Evolutionary conservation across 2,329 filamentous ascomycete species (phyloP), one percentile per base, ranked within the genome.

Genomic region (Talaromyces rugulosus): DNA sequence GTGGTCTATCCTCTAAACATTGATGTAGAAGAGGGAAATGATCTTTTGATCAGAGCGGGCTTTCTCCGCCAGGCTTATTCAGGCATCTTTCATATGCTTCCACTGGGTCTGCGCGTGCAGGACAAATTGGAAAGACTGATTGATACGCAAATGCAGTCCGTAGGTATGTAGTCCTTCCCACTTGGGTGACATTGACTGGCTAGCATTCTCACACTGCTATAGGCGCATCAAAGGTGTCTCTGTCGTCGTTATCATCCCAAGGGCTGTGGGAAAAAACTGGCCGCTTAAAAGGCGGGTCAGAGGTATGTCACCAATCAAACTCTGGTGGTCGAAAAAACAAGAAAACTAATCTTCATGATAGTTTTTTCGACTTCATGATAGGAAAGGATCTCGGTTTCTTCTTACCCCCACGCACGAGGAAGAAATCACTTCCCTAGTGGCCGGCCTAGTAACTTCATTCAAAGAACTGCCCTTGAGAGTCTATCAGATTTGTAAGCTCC

Each of bases 371-470:
- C 85, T 98, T 54, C 78, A 83, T 52, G 95, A 98, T 75, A 86
- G 95, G 61, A 95, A 90, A 74, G 85, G 89, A 6, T 80, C 84
- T 0, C 82, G 84, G 4, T 91, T 91, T 64, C 82, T 99, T 33
- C 83, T 99, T 4, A 89, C 92, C 1, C 95, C 95, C 0, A 99
- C 95, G 0, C 95, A 99, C 65, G 95, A 99, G 72, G 95, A 99
- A 74, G 95, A 99, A 72, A 95, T 99, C 67, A 99, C 95, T 0
- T 80, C 83, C 0, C 80, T 99, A 2, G 90, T 97, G 1, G 85
- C 87, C 4, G 84, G 83, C 61, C 84, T 88, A 16, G 81, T 93
- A 1, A 86, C 87, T 50, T 96, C 93, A 0, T 94, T 96, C 73
- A 94, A 92, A 70, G 88, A 91, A 52, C 81, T 98, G 8, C 95